A percentile compares a stretch with the other conserved stretches of the same genome.
phyloP scores from a whole-genome alignment of 139 green algal genomes.

The Chlamydomonas eustigma region DNA sequence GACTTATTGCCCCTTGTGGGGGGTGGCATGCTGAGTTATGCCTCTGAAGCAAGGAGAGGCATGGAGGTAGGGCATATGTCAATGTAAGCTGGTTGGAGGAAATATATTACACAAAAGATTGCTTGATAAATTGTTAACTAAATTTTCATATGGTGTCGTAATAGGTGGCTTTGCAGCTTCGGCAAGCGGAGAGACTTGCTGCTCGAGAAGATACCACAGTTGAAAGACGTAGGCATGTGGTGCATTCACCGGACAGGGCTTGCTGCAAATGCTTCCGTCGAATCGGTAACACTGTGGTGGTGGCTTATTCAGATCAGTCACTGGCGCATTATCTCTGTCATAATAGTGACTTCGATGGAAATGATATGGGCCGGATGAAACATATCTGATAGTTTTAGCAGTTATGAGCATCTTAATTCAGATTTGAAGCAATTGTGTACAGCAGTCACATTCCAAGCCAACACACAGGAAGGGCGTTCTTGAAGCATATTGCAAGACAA shows the following conservation, averaged over 20 bases:
- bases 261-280: conserved; percentile 8
- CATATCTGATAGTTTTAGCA: no score
- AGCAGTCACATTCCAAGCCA: no score
- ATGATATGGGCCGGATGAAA: no score
- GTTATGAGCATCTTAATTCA: no score
- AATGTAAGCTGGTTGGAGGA: no score
- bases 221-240: not conserved
- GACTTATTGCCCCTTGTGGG: conserved; percentile 1
- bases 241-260: not conserved
- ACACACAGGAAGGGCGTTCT: no score
- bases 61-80: no score
- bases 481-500: no score
- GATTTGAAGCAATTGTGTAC: no score
- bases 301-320: conserved; percentile 2
- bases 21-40: not conserved
- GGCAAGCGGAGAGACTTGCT: not conserved
- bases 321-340: conserved; percentile 9
- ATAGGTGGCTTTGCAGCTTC: not conserved
- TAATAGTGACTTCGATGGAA: not conserved
- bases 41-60: not conserved
- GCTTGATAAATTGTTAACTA: no score
- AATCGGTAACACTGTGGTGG: conserved; percentile 3
- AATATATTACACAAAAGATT: no score
- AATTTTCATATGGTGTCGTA: no score
- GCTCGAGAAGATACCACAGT: not conserved